Conservation (phyloP, 2,329 filamentous ascomycete genomes). For the Calonectria pseudoturangicola region DNA sequence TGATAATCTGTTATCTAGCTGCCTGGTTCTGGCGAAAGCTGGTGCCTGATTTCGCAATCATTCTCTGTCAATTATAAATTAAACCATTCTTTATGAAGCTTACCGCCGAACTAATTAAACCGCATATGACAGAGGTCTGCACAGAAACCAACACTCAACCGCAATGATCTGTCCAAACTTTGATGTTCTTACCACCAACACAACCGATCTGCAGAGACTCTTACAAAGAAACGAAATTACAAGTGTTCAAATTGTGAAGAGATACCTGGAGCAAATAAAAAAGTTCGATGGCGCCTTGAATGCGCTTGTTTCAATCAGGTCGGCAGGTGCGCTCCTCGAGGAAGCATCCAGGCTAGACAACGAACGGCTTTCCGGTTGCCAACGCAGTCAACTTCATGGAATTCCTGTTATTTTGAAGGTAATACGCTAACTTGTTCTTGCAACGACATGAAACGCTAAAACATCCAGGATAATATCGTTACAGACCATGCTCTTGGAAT, state of each 20-base stretch:
- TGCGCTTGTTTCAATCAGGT: slow-evolving; percentile 38
- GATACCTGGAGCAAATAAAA: slow-evolving; percentile 42
- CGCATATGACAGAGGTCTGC: background rate
- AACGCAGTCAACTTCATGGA: slow-evolving; percentile 44
- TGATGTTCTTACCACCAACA: slow-evolving; percentile 25
- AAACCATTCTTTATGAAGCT: background rate
- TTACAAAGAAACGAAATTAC: slow-evolving; percentile 23
- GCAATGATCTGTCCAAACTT: background rate
- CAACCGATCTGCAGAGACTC: slow-evolving; percentile 19
- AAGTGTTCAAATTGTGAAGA: slow-evolving; percentile 40
- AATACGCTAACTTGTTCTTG: background rate
- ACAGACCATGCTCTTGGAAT: slow-evolving; percentile 36
- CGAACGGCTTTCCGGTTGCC: slow-evolving; percentile 37
- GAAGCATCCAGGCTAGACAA: slow-evolving; percentile 38
- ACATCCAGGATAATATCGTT: slow-evolving; percentile 34
- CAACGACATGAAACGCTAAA: background rate
- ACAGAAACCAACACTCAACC: background rate
- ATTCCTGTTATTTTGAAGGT: slow-evolving; percentile 46
- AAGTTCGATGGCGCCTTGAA: slow-evolving; percentile 39
- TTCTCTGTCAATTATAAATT: background rate
- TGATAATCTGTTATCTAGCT: no score
- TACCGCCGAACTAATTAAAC: background rate
- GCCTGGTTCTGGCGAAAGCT: background rate
- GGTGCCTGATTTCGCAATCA: background rate
- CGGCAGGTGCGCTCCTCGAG: slow-evolving; percentile 12